phyloP scores from a whole-genome alignment of 225 moss, liverwort and hornwort species.

The Marchantia paleacea region DNA sequence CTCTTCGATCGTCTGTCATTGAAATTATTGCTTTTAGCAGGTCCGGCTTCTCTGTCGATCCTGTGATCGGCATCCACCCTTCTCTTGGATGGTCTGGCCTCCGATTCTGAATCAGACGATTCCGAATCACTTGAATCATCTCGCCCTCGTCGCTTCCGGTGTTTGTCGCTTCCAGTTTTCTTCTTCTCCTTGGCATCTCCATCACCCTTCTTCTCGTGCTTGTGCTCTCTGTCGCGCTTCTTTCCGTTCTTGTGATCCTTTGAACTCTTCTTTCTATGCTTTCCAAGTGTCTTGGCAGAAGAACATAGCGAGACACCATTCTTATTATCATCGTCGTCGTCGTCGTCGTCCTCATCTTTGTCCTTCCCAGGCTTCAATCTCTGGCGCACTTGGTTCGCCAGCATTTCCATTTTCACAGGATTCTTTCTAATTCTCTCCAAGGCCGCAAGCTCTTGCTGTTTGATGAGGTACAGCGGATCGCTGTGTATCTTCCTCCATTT shows the following conservation, averaged over 20 bases:
- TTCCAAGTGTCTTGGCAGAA: too few relatives aligned
- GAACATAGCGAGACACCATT: too few relatives aligned
- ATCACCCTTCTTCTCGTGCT: slow-evolving; percentile 7
- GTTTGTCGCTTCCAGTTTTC: slow-evolving; percentile 1
- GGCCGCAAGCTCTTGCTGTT: slow-evolving; percentile 91
- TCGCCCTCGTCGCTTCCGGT: slow-evolving; percentile 5
- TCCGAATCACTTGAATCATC: slow-evolving; percentile 11
- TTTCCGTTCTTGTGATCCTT: slow-evolving; percentile 29
- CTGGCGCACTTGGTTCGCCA: slow-evolving; percentile 48
- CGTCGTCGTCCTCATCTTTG: slow-evolving; percentile 24
- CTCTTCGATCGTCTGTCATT: not conserved
- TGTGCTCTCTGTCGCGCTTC: slow-evolving; percentile 16
- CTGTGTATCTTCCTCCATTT: slow-evolving; percentile 97
- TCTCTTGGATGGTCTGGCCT: not conserved
- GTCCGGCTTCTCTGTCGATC: not conserved
- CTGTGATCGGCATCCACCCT: not conserved
- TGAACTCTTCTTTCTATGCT: slow-evolving; percentile 18
- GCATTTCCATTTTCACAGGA: slow-evolving; percentile 84
- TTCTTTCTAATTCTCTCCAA: slow-evolving; percentile 82
- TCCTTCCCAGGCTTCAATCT: slow-evolving; percentile 61
- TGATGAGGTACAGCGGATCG: slow-evolving; percentile 84
- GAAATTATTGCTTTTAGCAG: not conserved
- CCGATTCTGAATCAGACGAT: not conserved
- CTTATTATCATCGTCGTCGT: not conserved
- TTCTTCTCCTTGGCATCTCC: slow-evolving; percentile 10